Evolutionary conservation across 2,329 filamentous ascomycete species (phyloP), one percentile per base, ranked within the genome.

Genomic region (Geosmithia flava): DNA sequence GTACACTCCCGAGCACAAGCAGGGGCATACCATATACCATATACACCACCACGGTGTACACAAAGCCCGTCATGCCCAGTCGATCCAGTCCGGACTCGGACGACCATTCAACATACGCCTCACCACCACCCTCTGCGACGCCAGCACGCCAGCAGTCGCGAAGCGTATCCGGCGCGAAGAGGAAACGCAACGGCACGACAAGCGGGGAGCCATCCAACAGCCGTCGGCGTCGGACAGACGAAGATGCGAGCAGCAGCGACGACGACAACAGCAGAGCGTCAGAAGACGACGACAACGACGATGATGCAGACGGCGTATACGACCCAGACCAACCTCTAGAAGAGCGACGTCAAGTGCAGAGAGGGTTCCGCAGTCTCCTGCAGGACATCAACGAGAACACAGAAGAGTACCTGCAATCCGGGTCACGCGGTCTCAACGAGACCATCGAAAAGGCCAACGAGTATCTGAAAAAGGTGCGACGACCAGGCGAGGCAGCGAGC

Each of bases 401-500:
- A 50, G 78, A 85, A 52, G 83, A 91, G 55, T 85, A 81, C 51
- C 65, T 94, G 20, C 74, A 80, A 54, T 71, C 75, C 1, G 77
- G 79, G 39, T 85, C 83, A 8, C 69, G 73, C 20, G 80, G 81
- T 2, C 69, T 95, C 16, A 69, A 76, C 50, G 71, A 83, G 10
- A 80, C 81, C 1, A 69, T 97, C 20, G 63, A 76, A 20, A 74
- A 76, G 53, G 82, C 85, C 16, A 82, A 93, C 55, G 63, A 72
- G 37, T 67, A 83, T 15, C 81, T 83, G 52, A 71, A 72, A 49
- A 72, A 80, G 54, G 83, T 95, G 51, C 87, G 85, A 57, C 90
- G 96, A 68, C 95, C 93, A 1, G 81, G 83, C 2, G 93, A 97
- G 62, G 93, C 93, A 1, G 87, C 85, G 1, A 83, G 95, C 51